These are phyloP conservation scores for Pseudogymnoascus sp. DNA, from an alignment of 2,329 filamentous ascomycete species.

Conservation along the genomic window DNA sequence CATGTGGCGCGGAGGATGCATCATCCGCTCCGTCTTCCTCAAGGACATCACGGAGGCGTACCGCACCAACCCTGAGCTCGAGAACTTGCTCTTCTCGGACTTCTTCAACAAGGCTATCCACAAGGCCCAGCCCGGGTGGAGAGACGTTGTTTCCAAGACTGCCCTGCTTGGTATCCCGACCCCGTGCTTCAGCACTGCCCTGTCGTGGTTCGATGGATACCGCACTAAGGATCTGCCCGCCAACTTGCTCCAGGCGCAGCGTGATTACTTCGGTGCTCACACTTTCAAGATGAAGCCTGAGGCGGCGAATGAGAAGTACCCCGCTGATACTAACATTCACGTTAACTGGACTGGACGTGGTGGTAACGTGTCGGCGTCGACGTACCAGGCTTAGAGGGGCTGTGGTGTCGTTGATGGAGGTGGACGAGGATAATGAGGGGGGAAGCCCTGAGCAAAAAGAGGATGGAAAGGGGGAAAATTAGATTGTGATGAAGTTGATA, in stretches of 20 bases:
- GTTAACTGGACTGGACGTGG: slow-evolving; percentile 99
- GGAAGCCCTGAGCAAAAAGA: neutral
- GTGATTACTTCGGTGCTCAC: slow-evolving; percentile 98
- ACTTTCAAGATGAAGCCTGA: slow-evolving; percentile 86
- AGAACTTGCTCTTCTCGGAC: slow-evolving; percentile 97
- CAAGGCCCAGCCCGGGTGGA: slow-evolving; percentile 88
- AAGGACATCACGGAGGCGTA: slow-evolving; percentile 99
- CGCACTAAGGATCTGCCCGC: slow-evolving; percentile 93
- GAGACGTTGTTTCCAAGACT: slow-evolving; percentile 83
- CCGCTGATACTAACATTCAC: slow-evolving; percentile 81
- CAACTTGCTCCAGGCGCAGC: slow-evolving; percentile 97
- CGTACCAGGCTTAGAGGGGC: slow-evolving; percentile 77
- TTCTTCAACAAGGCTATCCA: slow-evolving; percentile 99
- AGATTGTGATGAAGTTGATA: neutral
- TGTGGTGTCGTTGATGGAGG: neutral
- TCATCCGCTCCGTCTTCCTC: slow-evolving; percentile 98
- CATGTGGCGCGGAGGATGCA: slow-evolving; percentile 99
- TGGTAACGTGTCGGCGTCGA: slow-evolving; percentile 93
- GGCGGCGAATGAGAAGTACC: slow-evolving; percentile 68
- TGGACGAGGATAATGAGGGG: neutral
- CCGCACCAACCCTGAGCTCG: slow-evolving; percentile 85
- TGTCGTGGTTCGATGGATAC: slow-evolving; percentile 99
- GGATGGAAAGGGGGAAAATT: neutral
- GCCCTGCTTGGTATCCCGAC: slow-evolving; percentile 93
- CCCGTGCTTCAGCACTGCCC: slow-evolving; percentile 90